Evolutionary conservation across 148 eudicot genomes (phyloP).

Genomic region (Simmondsia chinensis): DNA sequence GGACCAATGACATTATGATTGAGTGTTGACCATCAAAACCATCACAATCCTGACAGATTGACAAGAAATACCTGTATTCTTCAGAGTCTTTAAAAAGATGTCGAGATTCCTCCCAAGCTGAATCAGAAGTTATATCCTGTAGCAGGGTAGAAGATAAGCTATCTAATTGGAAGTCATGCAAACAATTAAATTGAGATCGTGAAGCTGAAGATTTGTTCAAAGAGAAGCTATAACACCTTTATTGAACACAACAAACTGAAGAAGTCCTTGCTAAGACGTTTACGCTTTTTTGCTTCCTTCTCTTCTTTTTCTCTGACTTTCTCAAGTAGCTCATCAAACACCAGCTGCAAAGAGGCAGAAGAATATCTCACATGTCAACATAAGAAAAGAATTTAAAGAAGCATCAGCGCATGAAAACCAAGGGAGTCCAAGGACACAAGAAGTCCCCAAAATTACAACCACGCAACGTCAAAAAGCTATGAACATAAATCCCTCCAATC

Average conservation of each 20-base stretch:
- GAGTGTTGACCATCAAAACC: background rate
- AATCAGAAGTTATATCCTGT: constrained; percentile 64
- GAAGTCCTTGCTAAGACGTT: constrained; percentile 79
- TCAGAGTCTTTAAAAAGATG: constrained; percentile 50
- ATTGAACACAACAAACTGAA: constrained; percentile 44
- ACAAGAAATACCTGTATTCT: constrained; percentile 36
- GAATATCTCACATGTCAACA: background rate
- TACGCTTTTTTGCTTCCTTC: constrained; percentile 81
- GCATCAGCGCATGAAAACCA: background rate
- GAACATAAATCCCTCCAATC: too few relatives aligned
- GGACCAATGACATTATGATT: too few relatives aligned
- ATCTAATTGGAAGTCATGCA: too few relatives aligned
- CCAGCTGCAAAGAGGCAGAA: constrained; percentile 40
- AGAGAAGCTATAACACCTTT: constrained; percentile 42
- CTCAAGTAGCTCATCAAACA: constrained; percentile 68
- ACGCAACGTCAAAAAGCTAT: too few relatives aligned
- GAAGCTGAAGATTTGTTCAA: too few relatives aligned
- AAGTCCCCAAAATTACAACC: too few relatives aligned
- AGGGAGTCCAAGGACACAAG: background rate
- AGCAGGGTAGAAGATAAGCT: background rate
- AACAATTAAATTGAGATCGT: too few relatives aligned
- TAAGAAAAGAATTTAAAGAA: background rate
- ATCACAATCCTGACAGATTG: too few relatives aligned
- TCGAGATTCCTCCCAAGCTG: constrained; percentile 75
- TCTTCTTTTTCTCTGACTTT: constrained; percentile 76